Percentiles rank a stretch among this genome's conserved stretches.
These are phyloP conservation scores for Fomes fomentarius DNA, from an alignment of 1,284 basidiomycete species.

Conservation along the genomic window DNA sequence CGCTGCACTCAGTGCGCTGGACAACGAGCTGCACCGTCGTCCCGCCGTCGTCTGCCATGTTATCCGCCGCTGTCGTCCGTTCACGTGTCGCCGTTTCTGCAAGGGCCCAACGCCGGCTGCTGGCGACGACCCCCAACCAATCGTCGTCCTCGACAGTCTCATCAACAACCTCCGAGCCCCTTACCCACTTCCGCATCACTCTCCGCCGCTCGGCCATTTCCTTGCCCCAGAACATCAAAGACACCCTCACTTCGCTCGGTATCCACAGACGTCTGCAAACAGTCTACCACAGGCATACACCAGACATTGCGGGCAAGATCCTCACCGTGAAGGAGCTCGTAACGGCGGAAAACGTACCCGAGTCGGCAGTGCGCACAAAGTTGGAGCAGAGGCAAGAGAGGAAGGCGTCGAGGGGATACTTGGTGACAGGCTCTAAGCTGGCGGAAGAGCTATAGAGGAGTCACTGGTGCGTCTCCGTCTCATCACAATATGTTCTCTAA, in stretches of 20 bases:
- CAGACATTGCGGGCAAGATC: constrained; percentile 82
- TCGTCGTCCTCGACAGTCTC: constrained; percentile 8
- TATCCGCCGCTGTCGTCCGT: constrained; percentile 13
- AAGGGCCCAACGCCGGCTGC: constrained; percentile 6
- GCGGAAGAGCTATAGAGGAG: constrained; percentile 11
- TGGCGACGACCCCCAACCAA: constrained; percentile 14
- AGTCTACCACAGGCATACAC: constrained; percentile 75
- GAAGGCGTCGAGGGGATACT: constrained; percentile 66
- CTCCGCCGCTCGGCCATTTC: constrained; percentile 83
- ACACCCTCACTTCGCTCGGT: constrained; percentile 76
- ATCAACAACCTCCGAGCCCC: constrained; percentile 36
- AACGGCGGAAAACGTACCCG: constrained; percentile 82
- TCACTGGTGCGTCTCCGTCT: too few species aligned
- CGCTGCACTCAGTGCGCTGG: constrained; percentile 9
- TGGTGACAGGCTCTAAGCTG: constrained; percentile 44
- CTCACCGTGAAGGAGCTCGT: constrained; percentile 84
- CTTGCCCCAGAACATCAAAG: constrained; percentile 71
- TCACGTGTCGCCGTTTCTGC: constrained; percentile 1
- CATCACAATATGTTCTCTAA: too few species aligned
- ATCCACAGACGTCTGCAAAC: constrained; percentile 81
- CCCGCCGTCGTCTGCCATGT: constrained; percentile 12
- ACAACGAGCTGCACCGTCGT: constrained; percentile 11
- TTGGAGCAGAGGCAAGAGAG: constrained; percentile 66
- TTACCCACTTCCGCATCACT: constrained; percentile 85
- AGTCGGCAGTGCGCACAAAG: constrained; percentile 63